Conservation (phyloP, 345 rosid species). For the Aethionema arabicum region DNA sequence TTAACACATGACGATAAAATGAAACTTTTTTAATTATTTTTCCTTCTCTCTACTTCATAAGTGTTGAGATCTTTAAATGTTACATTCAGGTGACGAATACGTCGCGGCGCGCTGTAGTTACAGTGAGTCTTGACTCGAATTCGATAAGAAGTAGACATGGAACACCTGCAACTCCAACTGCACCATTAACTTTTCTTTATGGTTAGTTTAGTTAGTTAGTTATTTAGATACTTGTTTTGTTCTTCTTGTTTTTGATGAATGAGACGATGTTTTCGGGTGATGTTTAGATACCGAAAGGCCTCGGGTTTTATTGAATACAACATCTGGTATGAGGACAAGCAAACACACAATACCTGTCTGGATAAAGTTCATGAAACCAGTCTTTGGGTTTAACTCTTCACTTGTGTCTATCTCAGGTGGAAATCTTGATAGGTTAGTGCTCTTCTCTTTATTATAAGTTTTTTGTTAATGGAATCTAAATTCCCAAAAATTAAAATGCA, state of each 20-base stretch:
- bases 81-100: constrained; percentile 56
- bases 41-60: too few species aligned
- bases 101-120: constrained; percentile 55
- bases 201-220: constrained; percentile 43
- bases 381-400: constrained; percentile 82
- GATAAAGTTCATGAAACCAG: constrained; percentile 77
- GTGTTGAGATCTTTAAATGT: background rate
- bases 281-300: constrained; percentile 79
- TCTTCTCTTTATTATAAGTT: constrained; percentile 8
- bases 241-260: constrained; percentile 1
- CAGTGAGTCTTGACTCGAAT: constrained; percentile 48
- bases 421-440: constrained; percentile 65
- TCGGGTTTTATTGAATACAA: constrained; percentile 65
- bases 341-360: constrained; percentile 53
- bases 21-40: too few species aligned
- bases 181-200: constrained; percentile 78
- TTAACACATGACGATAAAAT: too few species aligned
- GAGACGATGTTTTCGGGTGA: background rate
- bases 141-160: constrained; percentile 68
- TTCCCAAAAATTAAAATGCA: too few species aligned
- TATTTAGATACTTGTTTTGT: constrained; percentile 8
- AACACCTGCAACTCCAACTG: constrained; percentile 67
- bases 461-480: background rate
- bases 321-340: constrained; percentile 64
- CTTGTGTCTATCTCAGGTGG: constrained; percentile 73